A percentile compares a stretch with the other conserved stretches of the same genome.
phyloP scores from a whole-genome alignment of 768 basidiomycete species.

The Tephrocybe sp. region DNA sequence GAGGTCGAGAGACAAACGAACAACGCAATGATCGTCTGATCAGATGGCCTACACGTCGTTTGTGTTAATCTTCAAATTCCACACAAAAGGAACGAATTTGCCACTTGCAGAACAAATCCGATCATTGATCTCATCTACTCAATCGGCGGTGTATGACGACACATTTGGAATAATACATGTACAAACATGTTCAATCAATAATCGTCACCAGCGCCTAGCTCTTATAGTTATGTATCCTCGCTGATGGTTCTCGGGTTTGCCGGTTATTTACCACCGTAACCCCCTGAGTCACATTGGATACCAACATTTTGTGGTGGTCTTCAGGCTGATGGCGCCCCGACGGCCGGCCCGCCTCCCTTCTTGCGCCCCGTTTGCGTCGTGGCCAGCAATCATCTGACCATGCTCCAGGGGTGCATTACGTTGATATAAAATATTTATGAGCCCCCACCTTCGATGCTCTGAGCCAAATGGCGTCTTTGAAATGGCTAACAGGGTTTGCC shows the following conservation, averaged over 20 bases:
- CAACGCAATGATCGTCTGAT: slow-evolving; percentile 13
- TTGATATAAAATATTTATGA: not conserved
- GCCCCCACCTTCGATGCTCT: not conserved
- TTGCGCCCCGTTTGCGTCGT: not conserved
- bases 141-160: not conserved
- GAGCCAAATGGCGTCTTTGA: not conserved
- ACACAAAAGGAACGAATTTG: slow-evolving; percentile 16
- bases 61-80: slow-evolving; percentile 5
- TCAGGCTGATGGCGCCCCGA: not conserved
- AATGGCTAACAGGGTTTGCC: not conserved
- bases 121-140: slow-evolving; percentile 8
- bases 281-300: not conserved
- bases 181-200: not conserved
- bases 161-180: slow-evolving; percentile 3
- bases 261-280: no score
- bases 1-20: slow-evolving; percentile 5
- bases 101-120: slow-evolving; percentile 16
- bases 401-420: not conserved
- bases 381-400: slow-evolving; percentile 6
- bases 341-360: slow-evolving; percentile 1
- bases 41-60: slow-evolving; percentile 7
- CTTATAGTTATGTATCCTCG: no score
- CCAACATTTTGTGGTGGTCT: not conserved
- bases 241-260: no score
- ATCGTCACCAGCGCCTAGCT: no score